Base-by-base conservation (phyloP, 2,329 filamentous ascomycete genomes). In the Claviceps sp. region DNA sequence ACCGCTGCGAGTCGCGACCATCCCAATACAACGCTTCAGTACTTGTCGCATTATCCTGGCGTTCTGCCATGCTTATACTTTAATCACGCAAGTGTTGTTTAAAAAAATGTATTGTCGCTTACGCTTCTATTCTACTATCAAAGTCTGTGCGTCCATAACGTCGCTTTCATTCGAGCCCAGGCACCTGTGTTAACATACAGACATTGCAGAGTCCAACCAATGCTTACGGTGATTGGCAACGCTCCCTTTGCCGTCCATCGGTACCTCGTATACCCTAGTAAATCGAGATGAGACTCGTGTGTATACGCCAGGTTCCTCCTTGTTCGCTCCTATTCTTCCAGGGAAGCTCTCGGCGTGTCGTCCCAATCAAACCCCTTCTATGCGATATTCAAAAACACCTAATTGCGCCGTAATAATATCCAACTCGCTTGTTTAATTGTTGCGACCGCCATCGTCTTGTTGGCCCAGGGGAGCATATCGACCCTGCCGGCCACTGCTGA, bases 401-500 rank as follows among this genome's bases (percentile, higher is more conserved):
- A 61, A 59, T 54, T 50, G 58, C 53, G 49, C 43, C 58, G 59
- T 54, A 57, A 43, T 54, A 56, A 56, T 55, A 55, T 50, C 22
- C 16, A 46, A 24, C 54, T 51, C 47, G 52, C 55, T 56, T 55
- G 55, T 59, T 47, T 59, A 56, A 49, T 58, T 57, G 51, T 58
- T 57, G 47, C 62, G 63, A 45, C 56, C 58, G 36, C 55, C 59
- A n/a, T 71, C 66, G 50, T 72, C 69, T 50, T 66, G 64, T 53
- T 72, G 70, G 20, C 67, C 69, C 44, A 73, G 56, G 4, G 70
- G 70, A 42, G 68, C 62, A 59, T 72, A 72, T 40, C 66, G 66
- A n/a, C 68, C 69, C 56, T 70, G 68, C 38, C 65, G 51, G 11
- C 66, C 62, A 47, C 69, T 71, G 50, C 64, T 63, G 18, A 60